Percentiles rank a stretch among this genome's conserved stretches.
phyloP scores from a whole-genome alignment of 108 stramenopile genomes.

The Asterionellopsis glacialis region DNA sequence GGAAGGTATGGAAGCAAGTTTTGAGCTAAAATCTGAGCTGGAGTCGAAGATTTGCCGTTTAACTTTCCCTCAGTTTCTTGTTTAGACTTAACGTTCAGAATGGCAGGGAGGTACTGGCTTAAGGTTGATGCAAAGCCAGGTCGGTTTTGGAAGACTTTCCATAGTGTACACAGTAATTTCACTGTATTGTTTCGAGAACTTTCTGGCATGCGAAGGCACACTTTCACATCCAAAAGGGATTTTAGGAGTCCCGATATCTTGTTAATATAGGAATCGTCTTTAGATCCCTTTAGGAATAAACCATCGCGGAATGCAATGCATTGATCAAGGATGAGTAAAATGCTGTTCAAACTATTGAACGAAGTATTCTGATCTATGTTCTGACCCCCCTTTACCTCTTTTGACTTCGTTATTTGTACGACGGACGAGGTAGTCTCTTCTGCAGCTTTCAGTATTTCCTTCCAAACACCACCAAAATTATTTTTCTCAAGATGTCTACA shows the following conservation, averaged over 20 bases:
- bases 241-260: neutral
- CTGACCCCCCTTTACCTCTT: no score
- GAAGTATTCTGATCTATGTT: neutral
- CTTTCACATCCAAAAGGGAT: neutral
- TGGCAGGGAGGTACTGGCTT: constrained; percentile 12
- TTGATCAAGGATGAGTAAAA: neutral
- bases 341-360: neutral
- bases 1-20: constrained; percentile 47
- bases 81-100: constrained; percentile 29
- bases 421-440: no score
- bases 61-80: constrained; percentile 1
- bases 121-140: constrained; percentile 28
- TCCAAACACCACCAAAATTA: neutral
- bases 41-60: neutral
- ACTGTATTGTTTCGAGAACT: constrained; percentile 20
- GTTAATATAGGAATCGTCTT: neutral
- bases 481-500: constrained; percentile 1
- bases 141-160: constrained; percentile 35
- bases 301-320: neutral
- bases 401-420: no score
- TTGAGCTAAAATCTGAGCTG: constrained; percentile 29
- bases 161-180: constrained; percentile 30
- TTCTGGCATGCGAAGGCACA: constrained; percentile 7
- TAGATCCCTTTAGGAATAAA: neutral
- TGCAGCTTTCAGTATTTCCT: constrained; percentile 3